These are phyloP conservation scores for Verticillium isaacii DNA, from an alignment of 2,329 filamentous ascomycete species.

Conservation along the genomic window DNA sequence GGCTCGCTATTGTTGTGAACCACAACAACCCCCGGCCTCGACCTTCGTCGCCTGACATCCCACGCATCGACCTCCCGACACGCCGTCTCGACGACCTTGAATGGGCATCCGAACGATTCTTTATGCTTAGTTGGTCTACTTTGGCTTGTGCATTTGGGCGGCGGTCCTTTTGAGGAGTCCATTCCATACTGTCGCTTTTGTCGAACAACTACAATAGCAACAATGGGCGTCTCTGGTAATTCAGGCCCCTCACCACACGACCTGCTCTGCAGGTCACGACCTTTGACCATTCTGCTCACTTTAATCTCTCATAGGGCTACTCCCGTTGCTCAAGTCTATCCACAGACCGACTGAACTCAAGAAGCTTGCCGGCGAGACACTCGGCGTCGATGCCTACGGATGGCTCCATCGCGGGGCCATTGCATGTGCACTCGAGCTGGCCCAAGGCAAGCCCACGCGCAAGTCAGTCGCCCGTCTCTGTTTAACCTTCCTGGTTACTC, in stretches of 20 bases:
- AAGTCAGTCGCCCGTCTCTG: constrained; percentile 54
- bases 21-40: neutral
- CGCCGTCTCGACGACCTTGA: neutral
- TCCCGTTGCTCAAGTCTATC: constrained; percentile 92
- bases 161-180: neutral
- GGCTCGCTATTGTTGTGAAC: neutral
- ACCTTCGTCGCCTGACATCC: neutral
- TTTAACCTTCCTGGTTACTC: neutral
- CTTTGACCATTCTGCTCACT: neutral
- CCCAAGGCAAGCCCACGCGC: constrained; percentile 78
- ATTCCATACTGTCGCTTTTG: neutral
- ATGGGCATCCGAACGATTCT: neutral
- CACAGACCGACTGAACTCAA: constrained; percentile 84
- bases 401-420: constrained; percentile 95
- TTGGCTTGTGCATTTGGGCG: neutral
- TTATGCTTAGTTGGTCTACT: neutral
- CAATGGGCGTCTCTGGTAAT: constrained; percentile 15
- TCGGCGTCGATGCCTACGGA: constrained; percentile 96
- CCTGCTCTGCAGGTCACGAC: neutral
- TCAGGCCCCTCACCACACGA: neutral
- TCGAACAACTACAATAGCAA: constrained; percentile 1
- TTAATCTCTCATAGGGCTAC: constrained; percentile 57
- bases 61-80: neutral
- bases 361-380: constrained; percentile 79
- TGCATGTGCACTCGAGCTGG: constrained; percentile 85